Percentiles rank a stretch among this genome's conserved stretches.
phyloP scores from a whole-genome alignment of 1,284 basidiomycete genomes.

The Trametes hirsuta region DNA sequence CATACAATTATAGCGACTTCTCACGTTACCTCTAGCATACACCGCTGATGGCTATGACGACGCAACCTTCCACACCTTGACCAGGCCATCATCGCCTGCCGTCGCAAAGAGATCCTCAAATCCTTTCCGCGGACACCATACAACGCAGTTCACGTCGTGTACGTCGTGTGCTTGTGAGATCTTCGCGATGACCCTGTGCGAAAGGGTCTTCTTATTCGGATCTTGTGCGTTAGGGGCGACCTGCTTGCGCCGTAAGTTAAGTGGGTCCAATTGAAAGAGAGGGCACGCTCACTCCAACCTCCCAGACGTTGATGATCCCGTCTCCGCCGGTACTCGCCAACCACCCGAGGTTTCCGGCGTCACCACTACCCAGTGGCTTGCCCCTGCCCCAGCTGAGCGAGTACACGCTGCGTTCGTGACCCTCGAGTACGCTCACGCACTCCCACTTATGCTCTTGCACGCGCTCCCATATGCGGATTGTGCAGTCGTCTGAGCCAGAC shows the following conservation, averaged over 20 bases:
- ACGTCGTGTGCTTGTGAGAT: slow-evolving; percentile 69
- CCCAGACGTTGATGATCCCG: slow-evolving; percentile 76
- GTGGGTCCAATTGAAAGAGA: background rate
- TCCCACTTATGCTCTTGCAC: slow-evolving; percentile 61
- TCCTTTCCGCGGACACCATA: slow-evolving; percentile 73
- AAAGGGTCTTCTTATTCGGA: slow-evolving; percentile 32
- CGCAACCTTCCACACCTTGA: slow-evolving; percentile 64
- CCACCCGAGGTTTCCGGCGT: slow-evolving; percentile 62
- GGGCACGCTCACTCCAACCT: slow-evolving; percentile 56
- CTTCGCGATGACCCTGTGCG: slow-evolving; percentile 52
- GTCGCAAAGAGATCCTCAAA: slow-evolving; percentile 71
- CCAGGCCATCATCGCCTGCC: slow-evolving; percentile 77
- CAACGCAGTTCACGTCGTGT: slow-evolving; percentile 77
- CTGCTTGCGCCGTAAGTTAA: slow-evolving; percentile 12
- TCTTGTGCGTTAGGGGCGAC: slow-evolving; percentile 25
- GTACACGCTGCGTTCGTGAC: slow-evolving; percentile 78
- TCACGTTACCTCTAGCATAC: background rate
- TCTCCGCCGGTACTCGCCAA: slow-evolving; percentile 78
- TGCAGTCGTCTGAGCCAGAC: slow-evolving; percentile 79
- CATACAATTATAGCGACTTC: slow-evolving; percentile 2
- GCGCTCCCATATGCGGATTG: slow-evolving; percentile 72
- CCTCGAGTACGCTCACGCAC: slow-evolving; percentile 55
- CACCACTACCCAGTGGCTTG: slow-evolving; percentile 24
- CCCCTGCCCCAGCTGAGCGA: slow-evolving; percentile 73
- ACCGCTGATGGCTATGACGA: background rate